Percentiles rank a stretch among this genome's conserved stretches.
These are phyloP conservation scores for Gomphus sp. DNA, from an alignment of 1,284 basidiomycete species.

Conservation along the genomic window DNA sequence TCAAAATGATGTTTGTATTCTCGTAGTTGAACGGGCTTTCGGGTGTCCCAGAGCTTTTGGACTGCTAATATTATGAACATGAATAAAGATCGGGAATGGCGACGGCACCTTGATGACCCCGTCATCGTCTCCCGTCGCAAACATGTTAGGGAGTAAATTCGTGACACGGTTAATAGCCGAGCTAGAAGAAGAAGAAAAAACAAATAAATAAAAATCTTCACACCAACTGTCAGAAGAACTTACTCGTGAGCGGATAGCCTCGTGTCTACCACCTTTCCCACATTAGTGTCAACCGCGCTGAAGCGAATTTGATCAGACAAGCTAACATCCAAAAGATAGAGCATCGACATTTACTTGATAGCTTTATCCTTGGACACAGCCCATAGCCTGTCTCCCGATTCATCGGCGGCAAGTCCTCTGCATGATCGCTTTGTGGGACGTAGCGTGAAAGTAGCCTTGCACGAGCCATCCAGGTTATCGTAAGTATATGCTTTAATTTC, in stretches of 20 bases:
- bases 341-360: constrained; percentile 45
- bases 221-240: too few relatives aligned
- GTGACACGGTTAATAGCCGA: constrained; percentile 80
- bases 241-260: constrained; percentile 72
- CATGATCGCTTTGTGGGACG: constrained; percentile 70
- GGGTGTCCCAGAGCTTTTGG: constrained; percentile 79
- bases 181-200: too few relatives aligned
- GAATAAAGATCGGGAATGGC: background rate
- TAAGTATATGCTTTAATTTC: constrained; percentile 75
- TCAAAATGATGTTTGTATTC: constrained; percentile 87
- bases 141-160: constrained; percentile 54
- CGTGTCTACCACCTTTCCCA: constrained; percentile 54
- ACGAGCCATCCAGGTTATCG: constrained; percentile 48
- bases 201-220: too few relatives aligned
- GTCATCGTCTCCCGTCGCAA: constrained; percentile 89
- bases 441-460: constrained; percentile 43
- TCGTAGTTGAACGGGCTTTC: constrained; percentile 54
- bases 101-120: constrained; percentile 77
- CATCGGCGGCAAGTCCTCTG: constrained; percentile 56
- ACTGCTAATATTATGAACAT: constrained; percentile 3
- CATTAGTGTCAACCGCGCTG: constrained; percentile 62
- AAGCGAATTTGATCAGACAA: background rate
- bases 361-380: constrained; percentile 79
- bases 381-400: constrained; percentile 60
- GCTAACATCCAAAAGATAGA: background rate